These are phyloP conservation scores for Kwoniella dejecticola DNA, from an alignment of 768 basidiomycete species.

Conservation along the genomic window DNA sequence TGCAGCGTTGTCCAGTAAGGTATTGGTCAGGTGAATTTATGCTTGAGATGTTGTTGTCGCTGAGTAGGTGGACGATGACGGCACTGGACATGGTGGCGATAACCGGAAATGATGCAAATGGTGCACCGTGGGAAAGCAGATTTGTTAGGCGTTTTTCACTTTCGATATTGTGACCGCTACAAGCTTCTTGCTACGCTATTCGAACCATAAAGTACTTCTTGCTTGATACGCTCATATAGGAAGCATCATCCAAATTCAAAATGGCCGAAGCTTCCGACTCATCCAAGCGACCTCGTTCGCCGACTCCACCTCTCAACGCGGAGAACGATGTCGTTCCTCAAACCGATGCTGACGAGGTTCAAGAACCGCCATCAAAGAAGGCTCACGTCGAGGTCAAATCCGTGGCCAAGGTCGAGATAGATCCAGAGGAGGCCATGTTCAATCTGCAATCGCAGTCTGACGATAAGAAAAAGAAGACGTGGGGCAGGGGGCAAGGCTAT, in stretches of 20 bases:
- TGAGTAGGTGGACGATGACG: neutral
- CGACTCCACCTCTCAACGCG: conserved; percentile 2
- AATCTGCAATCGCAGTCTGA: conserved; percentile 5
- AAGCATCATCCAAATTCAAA: too few relatives aligned
- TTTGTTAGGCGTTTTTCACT: neutral
- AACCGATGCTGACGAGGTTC: neutral
- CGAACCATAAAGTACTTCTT: too few relatives aligned
- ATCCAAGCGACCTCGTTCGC: conserved; percentile 13
- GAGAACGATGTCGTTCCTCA: neutral
- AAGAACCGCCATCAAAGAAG: conserved; percentile 12
- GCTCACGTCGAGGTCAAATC: conserved; percentile 15
- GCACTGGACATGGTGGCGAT: conserved; percentile 7
- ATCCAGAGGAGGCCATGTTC: conserved; percentile 25
- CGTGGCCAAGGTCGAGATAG: neutral
- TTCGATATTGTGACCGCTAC: too few relatives aligned
- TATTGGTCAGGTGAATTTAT: neutral
- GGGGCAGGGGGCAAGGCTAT: conserved; percentile 10
- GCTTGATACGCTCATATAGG: too few relatives aligned
- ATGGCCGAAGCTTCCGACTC: conserved; percentile 12
- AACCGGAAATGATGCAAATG: neutral
- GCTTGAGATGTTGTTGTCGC: neutral
- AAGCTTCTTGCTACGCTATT: too few relatives aligned
- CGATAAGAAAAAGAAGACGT: neutral
- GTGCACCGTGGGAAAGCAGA: conserved; percentile 18
- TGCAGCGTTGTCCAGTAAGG: too few relatives aligned